Conservation (phyloP, 805 yeast genomes). For the Ogataea nitratoaversa region DNA sequence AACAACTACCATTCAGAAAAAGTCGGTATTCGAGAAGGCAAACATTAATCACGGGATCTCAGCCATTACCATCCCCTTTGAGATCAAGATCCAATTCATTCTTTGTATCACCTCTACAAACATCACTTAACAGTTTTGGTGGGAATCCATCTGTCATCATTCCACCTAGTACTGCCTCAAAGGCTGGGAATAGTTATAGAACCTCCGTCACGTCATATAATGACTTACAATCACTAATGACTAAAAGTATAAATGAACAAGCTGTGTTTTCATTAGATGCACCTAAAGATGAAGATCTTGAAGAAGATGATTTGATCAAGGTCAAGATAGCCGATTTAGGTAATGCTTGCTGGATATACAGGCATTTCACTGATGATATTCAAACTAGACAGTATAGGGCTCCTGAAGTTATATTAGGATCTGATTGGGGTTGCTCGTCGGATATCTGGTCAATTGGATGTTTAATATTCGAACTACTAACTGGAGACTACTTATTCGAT, state of each 20-base stretch:
- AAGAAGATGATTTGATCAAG: conserved; percentile 52
- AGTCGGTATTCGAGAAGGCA: conserved; percentile 55
- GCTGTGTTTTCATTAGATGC: conserved; percentile 28
- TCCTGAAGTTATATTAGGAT: conserved; percentile 80
- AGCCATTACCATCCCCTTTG: conserved; percentile 87
- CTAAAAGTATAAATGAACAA: conserved; percentile 34
- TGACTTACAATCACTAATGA: conserved; percentile 35
- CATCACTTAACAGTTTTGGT: conserved; percentile 11
- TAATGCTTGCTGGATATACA: conserved; percentile 78
- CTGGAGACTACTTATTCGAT: conserved; percentile 93
- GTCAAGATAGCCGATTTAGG: conserved; percentile 94
- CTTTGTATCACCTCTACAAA: conserved; percentile 25
- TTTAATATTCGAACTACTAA: conserved; percentile 79
- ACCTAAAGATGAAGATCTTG: conserved; percentile 33
- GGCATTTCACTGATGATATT: conserved; percentile 82
- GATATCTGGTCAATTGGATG: conserved; percentile 98
- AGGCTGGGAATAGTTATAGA: neutral
- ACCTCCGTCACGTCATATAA: conserved; percentile 15
- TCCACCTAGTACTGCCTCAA: conserved; percentile 1
- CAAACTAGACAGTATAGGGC: conserved; percentile 92
- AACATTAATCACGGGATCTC: conserved; percentile 83
- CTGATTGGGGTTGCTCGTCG: conserved; percentile 90
- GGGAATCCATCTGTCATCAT: conserved; percentile 7
- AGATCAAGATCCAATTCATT: conserved; percentile 41
- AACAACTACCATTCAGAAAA: conserved; percentile 23